phyloP scores from a whole-genome alignment of 768 basidiomycete genomes.

The Calvatia gigantea region DNA sequence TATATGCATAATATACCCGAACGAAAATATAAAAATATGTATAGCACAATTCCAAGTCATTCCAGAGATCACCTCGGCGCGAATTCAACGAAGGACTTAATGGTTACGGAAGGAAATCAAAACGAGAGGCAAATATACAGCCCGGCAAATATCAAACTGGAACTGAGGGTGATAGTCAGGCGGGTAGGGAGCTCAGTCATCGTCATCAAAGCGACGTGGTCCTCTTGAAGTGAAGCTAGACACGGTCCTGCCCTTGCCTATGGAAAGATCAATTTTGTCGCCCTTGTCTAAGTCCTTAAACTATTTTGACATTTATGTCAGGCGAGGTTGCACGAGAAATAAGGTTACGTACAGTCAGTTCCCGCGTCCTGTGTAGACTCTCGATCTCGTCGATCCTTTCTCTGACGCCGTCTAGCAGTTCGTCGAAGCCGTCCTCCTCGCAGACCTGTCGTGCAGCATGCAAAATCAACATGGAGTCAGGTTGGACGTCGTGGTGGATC shows the following conservation, averaged over 20 bases:
- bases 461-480: conserved; percentile 76
- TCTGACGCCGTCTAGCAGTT: conserved; percentile 68
- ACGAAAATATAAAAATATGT: too few species aligned
- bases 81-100: too few species aligned
- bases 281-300: conserved; percentile 49
- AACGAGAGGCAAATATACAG: too few species aligned
- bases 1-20: too few species aligned
- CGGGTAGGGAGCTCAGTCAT: background rate
- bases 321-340: background rate
- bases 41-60: too few species aligned
- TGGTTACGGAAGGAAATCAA: too few species aligned
- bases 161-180: too few species aligned
- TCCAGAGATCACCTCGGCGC: too few species aligned
- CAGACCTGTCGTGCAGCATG: conserved; percentile 70
- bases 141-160: too few species aligned
- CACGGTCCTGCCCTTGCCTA: conserved; percentile 53
- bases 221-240: conserved; percentile 22
- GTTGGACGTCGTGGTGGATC: conserved; percentile 73
- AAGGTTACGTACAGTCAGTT: conserved; percentile 56
- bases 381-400: conserved; percentile 86
- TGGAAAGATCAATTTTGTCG: conserved; percentile 46
- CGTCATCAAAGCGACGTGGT: conserved; percentile 4
- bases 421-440: conserved; percentile 74
- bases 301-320: conserved; percentile 21
- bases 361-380: conserved; percentile 73